Base-by-base conservation (phyloP, 192 early-diverging fungal genomes). In the Mortierella alpina region DNA sequence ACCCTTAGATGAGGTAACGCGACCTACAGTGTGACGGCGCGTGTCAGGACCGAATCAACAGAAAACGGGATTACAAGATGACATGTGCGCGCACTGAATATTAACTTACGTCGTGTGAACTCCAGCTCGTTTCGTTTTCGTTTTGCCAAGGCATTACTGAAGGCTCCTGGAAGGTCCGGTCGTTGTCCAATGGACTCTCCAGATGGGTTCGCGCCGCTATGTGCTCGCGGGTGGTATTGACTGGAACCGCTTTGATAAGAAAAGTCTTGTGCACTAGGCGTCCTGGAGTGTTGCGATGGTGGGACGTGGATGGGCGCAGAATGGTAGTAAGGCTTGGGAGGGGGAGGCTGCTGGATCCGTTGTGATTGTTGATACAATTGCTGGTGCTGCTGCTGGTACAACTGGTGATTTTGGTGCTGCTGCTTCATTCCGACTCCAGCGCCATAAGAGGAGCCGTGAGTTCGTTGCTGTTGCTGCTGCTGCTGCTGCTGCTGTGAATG, bases 61-160 rank as follows among this genome's bases (percentile, higher is more conserved):
- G 6, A 20, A 53, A 6, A 2, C 22, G 31, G 3, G 31, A 2
- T 31, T 31, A 31, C 31, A 3, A 31, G 31, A 31, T 2, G 22
- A 51, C 17, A 40, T 17, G 9, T 7, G 52, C 18, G 20, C 8
- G 52, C 18, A 12, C 8, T 66, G n/a, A 42, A 53, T 46, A 46
- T 2, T 45, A 62, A 60, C 54, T 51, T 80, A 72, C 77, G 77
- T 52, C 72, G 72, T 22, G 53, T 72, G 41, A 63, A 62, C 6
- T 56, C 76, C 66, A 71, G 62, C 47, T 72, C 77, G 22, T 70
- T 54, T 15, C 77, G 77, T 20, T 80, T 80, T 20, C 77, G 57
- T 22, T 80, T 80, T 1, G 77, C 53, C 20, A 72, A 23, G 14
- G 70, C 54, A 45, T 70, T 61, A 40, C 66, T 61, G 18, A 47